Base-by-base conservation (phyloP, 2,329 filamentous ascomycete genomes). In the Botrytis medusae region DNA sequence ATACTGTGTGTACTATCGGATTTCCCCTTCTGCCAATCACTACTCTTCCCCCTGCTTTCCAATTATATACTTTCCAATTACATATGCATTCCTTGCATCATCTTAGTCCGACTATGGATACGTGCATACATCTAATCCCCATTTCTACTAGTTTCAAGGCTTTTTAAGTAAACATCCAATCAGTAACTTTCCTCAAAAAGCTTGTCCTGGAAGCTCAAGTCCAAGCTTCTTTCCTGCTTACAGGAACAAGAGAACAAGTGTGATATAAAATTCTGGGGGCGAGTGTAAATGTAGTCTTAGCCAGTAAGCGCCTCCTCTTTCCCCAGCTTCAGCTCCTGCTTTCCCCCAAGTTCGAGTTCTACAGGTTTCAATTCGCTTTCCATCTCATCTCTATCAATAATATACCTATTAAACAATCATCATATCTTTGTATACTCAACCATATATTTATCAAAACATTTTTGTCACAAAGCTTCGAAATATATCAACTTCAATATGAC, bases 401-500 rank as follows among this genome's bases (percentile, higher is more conserved):
- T 34, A 54, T 40, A 40, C n/a, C 25, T 29, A 44, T 44, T 5
- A n/a, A 57, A 42, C n/a, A 44, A 44, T 42, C 61, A 29, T 20
- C 37, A 42, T 42, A 63, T 44, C n/a, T 44, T 8, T 42, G 34
- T 29, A 44, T 8, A 29, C 61, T 63, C 37, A 63, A 1, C 51
- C n/a, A 44, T 20, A 57, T 44, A 42, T 32, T 25, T 2, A 40
- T 29, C 10, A 7, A 42, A 69, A n/a, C 16, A n/a, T 32, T 32
- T 18, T 14, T 22, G 2, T 25, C 16, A 7, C 14, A 40, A 42
- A 37, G 0, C 10, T 25, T 68, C 18, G 20, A 40, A 29, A 62
- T 64, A 64, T 7, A 51, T 42, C 8, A 22, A 29, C 32, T 65
- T 34, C 59, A 67, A 65, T 12, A 78, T 77, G 75, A 67, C 77